Evolutionary conservation across 2,329 filamentous ascomycete species (phyloP).

Genomic region (Aspergillus pseudoglaucus): DNA sequence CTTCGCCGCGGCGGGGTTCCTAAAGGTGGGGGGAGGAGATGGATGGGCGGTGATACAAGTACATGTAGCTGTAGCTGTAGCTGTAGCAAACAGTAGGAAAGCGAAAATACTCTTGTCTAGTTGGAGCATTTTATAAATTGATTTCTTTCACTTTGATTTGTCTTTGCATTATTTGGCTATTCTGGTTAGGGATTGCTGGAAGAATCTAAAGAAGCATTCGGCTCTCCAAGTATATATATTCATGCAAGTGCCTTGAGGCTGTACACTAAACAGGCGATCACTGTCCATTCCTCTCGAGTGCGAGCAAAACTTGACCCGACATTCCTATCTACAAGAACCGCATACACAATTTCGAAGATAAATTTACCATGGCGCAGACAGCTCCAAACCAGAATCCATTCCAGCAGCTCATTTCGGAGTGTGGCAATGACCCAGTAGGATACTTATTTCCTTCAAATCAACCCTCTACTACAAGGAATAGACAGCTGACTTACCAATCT

Average conservation of each 20-base stretch:
- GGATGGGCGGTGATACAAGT: neutral
- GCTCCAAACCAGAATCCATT: slow-evolving; percentile 57
- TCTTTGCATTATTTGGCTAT: too few relatives aligned
- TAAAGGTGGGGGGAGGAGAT: slow-evolving; percentile 19
- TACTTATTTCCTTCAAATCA: neutral
- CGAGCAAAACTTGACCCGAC: neutral
- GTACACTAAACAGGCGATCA: too few relatives aligned
- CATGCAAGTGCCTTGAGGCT: too few relatives aligned
- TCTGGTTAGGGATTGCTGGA: too few relatives aligned
- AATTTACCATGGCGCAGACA: slow-evolving; percentile 1
- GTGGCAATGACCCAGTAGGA: slow-evolving; percentile 61
- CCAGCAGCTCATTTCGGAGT: slow-evolving; percentile 63
- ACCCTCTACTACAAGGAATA: neutral
- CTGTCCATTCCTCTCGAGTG: neutral
- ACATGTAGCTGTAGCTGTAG: too few relatives aligned
- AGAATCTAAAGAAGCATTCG: too few relatives aligned
- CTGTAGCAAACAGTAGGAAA: too few relatives aligned
- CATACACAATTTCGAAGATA: neutral
- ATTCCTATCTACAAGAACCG: neutral
- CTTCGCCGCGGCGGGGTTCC: slow-evolving; percentile 23
- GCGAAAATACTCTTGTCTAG: too few relatives aligned
- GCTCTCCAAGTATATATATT: too few relatives aligned
- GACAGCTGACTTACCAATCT: too few relatives aligned
- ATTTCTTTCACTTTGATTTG: too few relatives aligned
- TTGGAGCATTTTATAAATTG: too few relatives aligned